phyloP scores from a whole-genome alignment of 192 early-diverging fungal genomes.

The Chytriomyces hyalinus region DNA sequence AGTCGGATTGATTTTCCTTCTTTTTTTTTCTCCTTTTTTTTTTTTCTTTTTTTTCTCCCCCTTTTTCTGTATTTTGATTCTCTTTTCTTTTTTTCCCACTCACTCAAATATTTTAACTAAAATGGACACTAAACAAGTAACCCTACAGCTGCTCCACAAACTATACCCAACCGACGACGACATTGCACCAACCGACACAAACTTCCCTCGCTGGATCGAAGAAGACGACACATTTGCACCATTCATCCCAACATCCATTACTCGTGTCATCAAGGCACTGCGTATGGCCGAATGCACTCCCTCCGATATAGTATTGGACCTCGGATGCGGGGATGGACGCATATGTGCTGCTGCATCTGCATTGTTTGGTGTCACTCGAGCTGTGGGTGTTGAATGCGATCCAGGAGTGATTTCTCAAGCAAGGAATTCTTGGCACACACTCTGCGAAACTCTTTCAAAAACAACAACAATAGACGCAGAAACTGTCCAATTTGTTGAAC shows the following conservation, averaged over 20 bases:
- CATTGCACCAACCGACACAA: slow-evolving; percentile 37
- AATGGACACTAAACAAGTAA: neutral
- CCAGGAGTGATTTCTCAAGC: neutral
- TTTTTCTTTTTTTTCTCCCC: too few species aligned
- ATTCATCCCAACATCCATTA: slow-evolving; percentile 63
- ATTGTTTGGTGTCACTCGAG: slow-evolving; percentile 47
- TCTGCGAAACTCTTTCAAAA: too few species aligned
- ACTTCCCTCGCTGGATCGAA: slow-evolving; percentile 62
- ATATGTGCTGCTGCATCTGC: slow-evolving; percentile 57
- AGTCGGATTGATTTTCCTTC: neutral
- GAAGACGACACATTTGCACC: slow-evolving; percentile 64
- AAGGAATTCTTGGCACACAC: too few species aligned
- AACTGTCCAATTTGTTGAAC: too few species aligned
- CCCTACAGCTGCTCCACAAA: neutral
- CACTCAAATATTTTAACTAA: too few species aligned
- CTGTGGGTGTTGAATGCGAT: slow-evolving; percentile 62
- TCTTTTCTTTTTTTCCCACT: too few species aligned
- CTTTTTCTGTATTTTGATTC: too few species aligned
- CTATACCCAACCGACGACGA: slow-evolving; percentile 17
- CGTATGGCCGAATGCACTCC: slow-evolving; percentile 47
- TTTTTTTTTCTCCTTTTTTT: too few species aligned
- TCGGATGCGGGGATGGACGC: slow-evolving; percentile 66
- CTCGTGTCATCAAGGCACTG: slow-evolving; percentile 54
- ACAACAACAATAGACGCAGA: too few species aligned
- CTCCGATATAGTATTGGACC: slow-evolving; percentile 55